Evolutionary conservation across 192 early-diverging fungal species (phyloP), one percentile per base, ranked within the genome.

Genomic region (Umbelopsis sp.): DNA sequence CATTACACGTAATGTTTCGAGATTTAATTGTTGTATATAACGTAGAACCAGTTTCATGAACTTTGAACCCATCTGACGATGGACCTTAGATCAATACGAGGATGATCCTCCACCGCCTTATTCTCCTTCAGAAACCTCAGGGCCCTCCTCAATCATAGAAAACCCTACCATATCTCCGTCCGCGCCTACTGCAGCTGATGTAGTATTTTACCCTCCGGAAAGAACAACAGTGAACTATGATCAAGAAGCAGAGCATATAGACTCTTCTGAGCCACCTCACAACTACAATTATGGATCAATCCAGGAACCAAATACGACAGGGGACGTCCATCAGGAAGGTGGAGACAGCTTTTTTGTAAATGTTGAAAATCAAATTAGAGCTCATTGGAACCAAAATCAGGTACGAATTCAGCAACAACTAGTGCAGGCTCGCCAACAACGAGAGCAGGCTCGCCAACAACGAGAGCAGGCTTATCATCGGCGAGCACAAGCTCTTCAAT

Each of bases 21-120:
- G 38, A 41, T 41, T 41, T 11, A 41, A 41, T 41, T 41, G 7
- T 0, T 41, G 4, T 41, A 11, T 5, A 11, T 41, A 3, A 11
- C 4, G 1, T 41, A 11, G 38, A 41, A 41, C 12, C 7, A 4
- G 38, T 41, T 41, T 41, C 12, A 41, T 41, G 7, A 11, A 53
- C n/a, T 10, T 26, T 22, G 9, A 14, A 22, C 12, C 2, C 25
- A 0, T 22, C 0, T 53, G 52, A 5, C 5, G 25, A 24, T 26
- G 22, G 22, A 53, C 52, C 34, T 20, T 20, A 34, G 31, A 29
- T 5, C 12, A 31, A 10, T 34, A 20, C 26, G 56, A 29, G 3
- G 20, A 49, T 34, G 56, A 62, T 26, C 56, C 56, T 17, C 56
- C 56, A 14, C 56, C 56, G 8, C 56, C 56, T 34, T 62, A 62